phyloP scores from a whole-genome alignment of 2,329 filamentous ascomycete species.

The Aspergillus uvarum region DNA sequence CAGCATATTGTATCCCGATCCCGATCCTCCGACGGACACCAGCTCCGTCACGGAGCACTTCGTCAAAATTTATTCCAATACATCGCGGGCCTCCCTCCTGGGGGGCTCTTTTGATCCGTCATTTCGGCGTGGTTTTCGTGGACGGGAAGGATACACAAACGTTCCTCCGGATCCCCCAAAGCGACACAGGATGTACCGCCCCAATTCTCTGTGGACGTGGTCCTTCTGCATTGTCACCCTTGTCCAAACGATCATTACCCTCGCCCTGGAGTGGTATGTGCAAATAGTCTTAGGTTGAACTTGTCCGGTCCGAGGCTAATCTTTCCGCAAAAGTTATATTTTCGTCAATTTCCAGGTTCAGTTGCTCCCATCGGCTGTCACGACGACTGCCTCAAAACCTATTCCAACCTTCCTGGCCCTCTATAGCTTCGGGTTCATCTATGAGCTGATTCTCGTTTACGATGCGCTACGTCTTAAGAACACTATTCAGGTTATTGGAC shows the following conservation, averaged over 20 bases:
- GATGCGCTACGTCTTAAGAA: slow-evolving; percentile 94
- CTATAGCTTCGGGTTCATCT: slow-evolving; percentile 96
- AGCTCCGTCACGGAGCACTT: slow-evolving; percentile 44
- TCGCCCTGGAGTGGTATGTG: slow-evolving; percentile 82
- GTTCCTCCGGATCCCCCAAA: slow-evolving; percentile 33
- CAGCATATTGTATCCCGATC: slow-evolving; percentile 34
- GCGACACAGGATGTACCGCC: slow-evolving; percentile 65
- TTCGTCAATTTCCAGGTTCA: slow-evolving; percentile 78
- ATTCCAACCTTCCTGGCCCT: slow-evolving; percentile 95
- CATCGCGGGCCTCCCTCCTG: slow-evolving; percentile 59
- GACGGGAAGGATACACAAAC: slow-evolving; percentile 51
- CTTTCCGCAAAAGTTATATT: slow-evolving; percentile 65
- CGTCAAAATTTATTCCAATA: slow-evolving; percentile 57
- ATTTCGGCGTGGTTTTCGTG: slow-evolving; percentile 53
- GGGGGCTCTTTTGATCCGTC: slow-evolving; percentile 56
- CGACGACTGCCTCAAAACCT: slow-evolving; percentile 53
- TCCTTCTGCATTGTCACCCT: slow-evolving; percentile 73
- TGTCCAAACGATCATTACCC: slow-evolving; percentile 74
- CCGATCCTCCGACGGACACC: slow-evolving; percentile 26
- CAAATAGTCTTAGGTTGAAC: not conserved
- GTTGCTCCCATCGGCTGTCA: slow-evolving; percentile 44
- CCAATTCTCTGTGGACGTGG: slow-evolving; percentile 85
- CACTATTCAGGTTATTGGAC: slow-evolving; percentile 95
- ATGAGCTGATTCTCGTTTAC: slow-evolving; percentile 85
- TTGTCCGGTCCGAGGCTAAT: not conserved